Base-by-base conservation (phyloP, 306 rosid genomes). In the Dryas octopetala region DNA sequence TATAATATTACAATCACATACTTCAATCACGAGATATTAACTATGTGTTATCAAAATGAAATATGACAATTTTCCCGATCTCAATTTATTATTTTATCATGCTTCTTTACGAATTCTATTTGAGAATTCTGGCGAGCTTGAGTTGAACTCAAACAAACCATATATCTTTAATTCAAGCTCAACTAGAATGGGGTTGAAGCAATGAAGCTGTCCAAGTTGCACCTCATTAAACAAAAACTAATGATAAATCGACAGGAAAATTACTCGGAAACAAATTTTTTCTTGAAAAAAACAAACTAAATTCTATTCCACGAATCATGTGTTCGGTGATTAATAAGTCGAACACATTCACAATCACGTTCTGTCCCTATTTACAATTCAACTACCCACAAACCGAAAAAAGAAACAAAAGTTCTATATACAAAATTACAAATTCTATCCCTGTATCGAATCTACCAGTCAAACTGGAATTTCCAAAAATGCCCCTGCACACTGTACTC, bases 381-480 rank as follows among this genome's bases (percentile, higher is more conserved):
- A 47, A 43, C 11, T 16, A 47, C 61, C 54, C 6, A 12, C 23
- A 26, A 9, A 38, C 47, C 54, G 4, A 26, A 68, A 60, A 3
- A 60, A 13, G 3, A 49, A 11, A 51, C 2, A 5, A 23, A 66
- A 5, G 54, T 5, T 19, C n/a, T 68, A 46, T 76, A 41, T 59
- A 74, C 79, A 81, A 23, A 60, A 41, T 14, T 23, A 40, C 19
- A 23, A 5, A 7, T 19, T 59, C 16, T 0, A 2, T 32, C 4
- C 11, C 53, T 23, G 66, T 71, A 1, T 62, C 58, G 4, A 64
- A 61, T 11, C 85, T 15, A 70, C 80, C 76, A 28, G 88, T 84
- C 88, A 84, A 84, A 75, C 62, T 40, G 3, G 10, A 52, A 51
- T 16, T 70, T 71, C 80, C 78, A 19, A 77, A 58, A 54, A 62